These are phyloP conservation scores for Pleurostoma richardsiae DNA, from an alignment of 2,329 filamentous ascomycete species.

Conservation along the genomic window DNA sequence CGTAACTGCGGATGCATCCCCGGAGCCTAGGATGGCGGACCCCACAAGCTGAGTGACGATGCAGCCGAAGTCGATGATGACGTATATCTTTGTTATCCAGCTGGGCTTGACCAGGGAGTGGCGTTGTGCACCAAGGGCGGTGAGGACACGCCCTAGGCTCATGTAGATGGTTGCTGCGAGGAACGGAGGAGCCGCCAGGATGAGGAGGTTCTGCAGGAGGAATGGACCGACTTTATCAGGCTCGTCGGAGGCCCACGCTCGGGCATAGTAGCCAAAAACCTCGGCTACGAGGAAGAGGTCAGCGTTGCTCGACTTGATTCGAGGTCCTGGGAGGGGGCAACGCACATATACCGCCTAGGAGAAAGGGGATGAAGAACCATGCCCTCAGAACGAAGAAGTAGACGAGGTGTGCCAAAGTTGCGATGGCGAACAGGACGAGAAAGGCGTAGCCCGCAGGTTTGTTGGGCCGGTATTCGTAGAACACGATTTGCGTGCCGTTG, in stretches of 20 bases:
- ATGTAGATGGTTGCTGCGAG: constrained; percentile 37
- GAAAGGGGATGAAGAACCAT: constrained; percentile 8
- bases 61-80: constrained; percentile 36
- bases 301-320: not conserved
- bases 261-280: constrained; percentile 24
- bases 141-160: constrained; percentile 27
- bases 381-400: constrained; percentile 5
- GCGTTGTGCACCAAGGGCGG: constrained; percentile 24
- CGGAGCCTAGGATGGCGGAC: constrained; percentile 10
- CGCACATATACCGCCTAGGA: constrained; percentile 9
- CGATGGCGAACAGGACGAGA: constrained; percentile 9
- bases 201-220: constrained; percentile 29
- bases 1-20: constrained; percentile 2
- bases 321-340: not conserved
- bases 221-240: constrained; percentile 18
- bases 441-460: constrained; percentile 9
- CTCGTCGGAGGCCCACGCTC: constrained; percentile 13
- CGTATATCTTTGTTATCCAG: constrained; percentile 38
- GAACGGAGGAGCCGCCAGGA: constrained; percentile 31
- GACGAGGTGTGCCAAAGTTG: constrained; percentile 2
- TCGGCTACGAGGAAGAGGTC: constrained; percentile 24
- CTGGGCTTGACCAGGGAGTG: constrained; percentile 28
- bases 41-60: constrained; percentile 35
- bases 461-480: constrained; percentile 9
- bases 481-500: constrained; percentile 11